A percentile compares a stretch with the other conserved stretches of the same genome.
Evolutionary conservation across 2,329 filamentous ascomycete species (phyloP).

Genomic region (Colletotrichum endophyticum): DNA sequence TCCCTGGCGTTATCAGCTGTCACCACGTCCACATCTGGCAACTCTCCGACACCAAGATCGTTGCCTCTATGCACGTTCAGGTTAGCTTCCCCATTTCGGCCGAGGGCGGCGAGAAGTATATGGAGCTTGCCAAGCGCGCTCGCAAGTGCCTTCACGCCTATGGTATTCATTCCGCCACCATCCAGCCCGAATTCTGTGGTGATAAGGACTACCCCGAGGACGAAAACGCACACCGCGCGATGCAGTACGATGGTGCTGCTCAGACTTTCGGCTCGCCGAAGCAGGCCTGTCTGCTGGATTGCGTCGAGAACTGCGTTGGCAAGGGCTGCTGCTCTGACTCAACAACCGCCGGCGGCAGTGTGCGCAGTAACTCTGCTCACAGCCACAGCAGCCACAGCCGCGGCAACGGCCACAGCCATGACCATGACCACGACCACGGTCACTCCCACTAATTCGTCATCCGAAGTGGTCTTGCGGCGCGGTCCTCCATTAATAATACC

Average conservation of each 20-base stretch:
- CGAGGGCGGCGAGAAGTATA: constrained; percentile 80
- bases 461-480: not conserved
- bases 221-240: constrained; percentile 35
- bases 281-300: constrained; percentile 55
- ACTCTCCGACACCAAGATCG: constrained; percentile 90
- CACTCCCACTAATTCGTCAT: not conserved
- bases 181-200: constrained; percentile 87
- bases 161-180: constrained; percentile 95
- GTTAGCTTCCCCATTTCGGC: constrained; percentile 89
- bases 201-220: constrained; percentile 50
- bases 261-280: constrained; percentile 27
- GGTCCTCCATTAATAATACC: not conserved
- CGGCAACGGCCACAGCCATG: not conserved
- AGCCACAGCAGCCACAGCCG: constrained; percentile 31
- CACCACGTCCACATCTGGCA: constrained; percentile 99
- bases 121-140: constrained; percentile 84
- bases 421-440: not conserved
- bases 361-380: constrained; percentile 33
- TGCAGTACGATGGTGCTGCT: constrained; percentile 38
- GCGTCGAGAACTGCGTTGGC: constrained; percentile 52
- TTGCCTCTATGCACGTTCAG: constrained; percentile 92
- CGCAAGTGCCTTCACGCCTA: constrained; percentile 91
- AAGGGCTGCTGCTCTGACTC: constrained; percentile 48
- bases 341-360: constrained; percentile 34
- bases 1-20: constrained; percentile 86